Base-by-base conservation (phyloP, 192 early-diverging fungal genomes). In the Coemansia interrupta region DNA sequence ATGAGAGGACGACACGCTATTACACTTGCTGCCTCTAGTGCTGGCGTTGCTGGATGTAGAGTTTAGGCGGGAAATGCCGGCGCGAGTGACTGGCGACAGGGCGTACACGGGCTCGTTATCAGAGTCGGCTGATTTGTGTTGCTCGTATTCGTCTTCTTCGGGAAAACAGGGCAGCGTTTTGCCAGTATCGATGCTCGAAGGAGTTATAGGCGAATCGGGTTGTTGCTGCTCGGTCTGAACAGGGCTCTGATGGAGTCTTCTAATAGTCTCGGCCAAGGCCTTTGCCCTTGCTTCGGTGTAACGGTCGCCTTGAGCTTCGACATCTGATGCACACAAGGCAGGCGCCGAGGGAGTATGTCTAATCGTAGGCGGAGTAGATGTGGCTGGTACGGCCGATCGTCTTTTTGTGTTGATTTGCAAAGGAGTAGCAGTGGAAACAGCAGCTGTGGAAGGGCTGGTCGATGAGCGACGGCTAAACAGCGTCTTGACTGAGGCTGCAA, bases 81-180 rank as follows among this genome's bases (percentile, higher is more conserved):
- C 65, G 4, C 58, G 58, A 1, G 50, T 46, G 17, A 54, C 40
- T 18, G 44, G 42, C 12, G 51, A 47, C 11, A 46, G 41, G 14
- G 56, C 53, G n/a, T 49, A 46, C 13, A 50, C 18, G 9, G 51
- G 26, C n/a, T 67, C 65, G 8, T 39, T 0, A 28, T 50, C 38
- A 23, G 54, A 7, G 12, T 47, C 50, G 11, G 32, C 38, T 11
- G 26, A 46, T 11, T 38, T 50, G 24, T 38, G 3, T 5, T 54
- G 26, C 15, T 62, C 60, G 39, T 66, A 61, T 56, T 74, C 72
- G 24, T 54, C 54, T 22, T 68, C 72, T 48, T 76, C 67, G 28
- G 66, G 66, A 18, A 65, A 76, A 47, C 60, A 76, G 4, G 73
- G 64, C 41, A 76, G 47, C 2, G 73, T 76, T 36, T 62, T 62